Evolutionary conservation across 1,139 yeast genomes (phyloP), one percentile per base, ranked within the genome.

Genomic region (Hansenula sp.): DNA sequence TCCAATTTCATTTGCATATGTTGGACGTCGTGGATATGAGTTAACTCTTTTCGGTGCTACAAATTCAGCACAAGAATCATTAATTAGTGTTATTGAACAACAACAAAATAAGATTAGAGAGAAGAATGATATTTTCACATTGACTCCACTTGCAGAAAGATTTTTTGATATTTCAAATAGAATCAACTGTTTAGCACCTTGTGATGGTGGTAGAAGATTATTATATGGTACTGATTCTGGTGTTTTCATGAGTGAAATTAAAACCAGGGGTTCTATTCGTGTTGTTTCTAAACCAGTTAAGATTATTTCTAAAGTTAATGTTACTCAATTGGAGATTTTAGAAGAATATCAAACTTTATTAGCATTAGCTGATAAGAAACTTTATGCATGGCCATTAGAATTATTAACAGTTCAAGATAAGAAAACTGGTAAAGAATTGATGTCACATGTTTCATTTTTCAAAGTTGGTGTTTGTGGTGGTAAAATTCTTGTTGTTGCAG

Each of bases 381-480:
- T 92, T 39, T 82, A 80, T 56, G 89, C 90, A 48, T 88, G 92
- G 77, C 89, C 95, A 36, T 66, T 89, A 47, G 95, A 88, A 50
- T 73, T 89, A 13, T 67, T 92, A 44, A 72, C 69, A 32, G 51
- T 64, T 9, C 53, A 59, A 43, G 67, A 65, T 45, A 65, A 65
- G 46, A 75, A 86, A 47, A 73, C 83, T 37, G 87, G 89, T 14
- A 86, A 83, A 59, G 84, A 86, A 59, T 72, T 92, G 32, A 80
- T 88, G 66, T 77, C 81, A 17, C 97, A 89, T 62, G 90, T 88
- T 34, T 79, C 83, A 25, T 89, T 89, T 59, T 92, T 92, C 73
- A 84, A 88, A 55, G 88, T 88, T 43, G 98, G 97, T 36, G 84
- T 90, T 40, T 89, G 96, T 61, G 82, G 86, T 48, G 96, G 97